These are phyloP conservation scores for Dioscorea cayenensis DNA, from an alignment of 116 monocot genomes.

Conservation along the genomic window DNA sequence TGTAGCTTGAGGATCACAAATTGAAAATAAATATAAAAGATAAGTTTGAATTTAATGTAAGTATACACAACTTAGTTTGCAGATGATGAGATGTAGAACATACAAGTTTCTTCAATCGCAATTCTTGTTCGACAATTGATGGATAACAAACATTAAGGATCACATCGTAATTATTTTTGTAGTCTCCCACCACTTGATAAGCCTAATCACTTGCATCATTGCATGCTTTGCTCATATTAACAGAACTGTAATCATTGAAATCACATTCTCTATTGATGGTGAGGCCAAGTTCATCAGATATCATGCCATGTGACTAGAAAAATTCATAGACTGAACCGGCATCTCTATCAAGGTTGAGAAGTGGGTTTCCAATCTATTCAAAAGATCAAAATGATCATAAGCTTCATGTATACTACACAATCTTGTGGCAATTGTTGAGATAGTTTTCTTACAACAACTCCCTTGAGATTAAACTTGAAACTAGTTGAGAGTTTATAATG, in stretches of 20 bases:
- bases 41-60: background rate
- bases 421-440: background rate
- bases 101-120: slow-evolving; percentile 77
- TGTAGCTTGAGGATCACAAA: slow-evolving; percentile 42
- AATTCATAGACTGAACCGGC: slow-evolving; percentile 67
- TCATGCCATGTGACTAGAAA: slow-evolving; percentile 98
- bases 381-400: background rate
- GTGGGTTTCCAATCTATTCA: slow-evolving; percentile 89
- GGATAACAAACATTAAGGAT: slow-evolving; percentile 96
- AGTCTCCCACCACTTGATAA: slow-evolving; percentile 59
- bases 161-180: slow-evolving; percentile 82
- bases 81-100: slow-evolving; percentile 7
- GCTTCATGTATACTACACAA: background rate
- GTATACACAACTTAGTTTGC: no score
- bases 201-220: slow-evolving; percentile 61
- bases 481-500: slow-evolving; percentile 60
- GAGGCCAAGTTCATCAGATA: slow-evolving; percentile 87
- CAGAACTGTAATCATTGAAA: slow-evolving; percentile 72
- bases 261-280: slow-evolving; percentile 63
- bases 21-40: background rate
- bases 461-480: slow-evolving; percentile 90
- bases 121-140: slow-evolving; percentile 74
- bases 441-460: slow-evolving; percentile 69
- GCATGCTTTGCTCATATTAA: slow-evolving; percentile 66
- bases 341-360: slow-evolving; percentile 85